Evolutionary conservation across 768 basidiomycete genomes (phyloP), one percentile per base, ranked within the genome.

Genomic region (Phanerochaete carnosa): DNA sequence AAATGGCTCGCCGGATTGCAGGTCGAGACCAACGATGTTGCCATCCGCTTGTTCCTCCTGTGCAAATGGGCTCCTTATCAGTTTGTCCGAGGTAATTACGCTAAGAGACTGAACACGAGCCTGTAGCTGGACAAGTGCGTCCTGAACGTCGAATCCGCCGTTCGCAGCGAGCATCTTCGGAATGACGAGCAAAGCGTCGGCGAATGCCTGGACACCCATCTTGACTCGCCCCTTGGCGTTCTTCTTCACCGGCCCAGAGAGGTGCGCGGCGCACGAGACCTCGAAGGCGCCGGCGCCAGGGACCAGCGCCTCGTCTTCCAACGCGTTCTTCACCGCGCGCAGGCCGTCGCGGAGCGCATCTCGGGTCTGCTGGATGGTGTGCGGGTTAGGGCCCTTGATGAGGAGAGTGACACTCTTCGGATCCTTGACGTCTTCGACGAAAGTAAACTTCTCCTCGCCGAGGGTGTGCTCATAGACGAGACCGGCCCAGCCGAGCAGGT

Each of bases 221-320:
- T 98, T 98, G 37, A 89, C 90, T 43, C 97, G 83, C 15, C 97
- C 97, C 74, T 96, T 98, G 1, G 94, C 94, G 49, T 73, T 76
- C 74, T 89, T 89, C 79, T 95, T 96, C 58, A 91, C 84, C 30
- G 81, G 76, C 19, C 88, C 89, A 55, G 85, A 81, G 35, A 99
- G 78, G 77, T 98, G 88, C 6, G 86, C 85, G 7, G 94, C 87
- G 69, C 94, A 95, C 30, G 95, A 88, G 12, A 98, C 84, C 74
- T 98, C 97, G 72, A 98, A 99, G 8, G 97, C 96, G 45, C 96
- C 97, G 0, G 94, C 97, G n/a, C 97, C 97, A 23, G 97, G 95
- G 59, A 98, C 81, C 58, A 98, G 79, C 35, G 82, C 78, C 53
- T 87, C 84, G 70, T 99, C 97, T 72, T 98, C 97, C 58, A 98